Evolutionary conservation across 2,329 filamentous ascomycete genomes (phyloP).

Genomic region (Camillea tinctor): DNA sequence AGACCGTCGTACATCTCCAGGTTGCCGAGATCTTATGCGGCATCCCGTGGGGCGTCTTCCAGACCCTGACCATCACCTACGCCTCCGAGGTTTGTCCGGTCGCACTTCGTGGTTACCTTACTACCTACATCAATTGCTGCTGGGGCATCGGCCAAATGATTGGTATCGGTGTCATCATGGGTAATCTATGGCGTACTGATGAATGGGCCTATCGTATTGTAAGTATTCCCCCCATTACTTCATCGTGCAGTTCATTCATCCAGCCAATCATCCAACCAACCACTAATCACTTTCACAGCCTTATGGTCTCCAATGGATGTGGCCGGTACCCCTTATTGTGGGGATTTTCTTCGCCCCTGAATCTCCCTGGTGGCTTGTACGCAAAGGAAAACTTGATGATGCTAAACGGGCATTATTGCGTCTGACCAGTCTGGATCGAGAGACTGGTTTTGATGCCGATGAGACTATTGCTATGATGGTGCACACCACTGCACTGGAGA

Average conservation of each 20-base stretch:
- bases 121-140: slow-evolving; percentile 75
- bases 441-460: slow-evolving; percentile 74
- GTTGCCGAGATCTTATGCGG: slow-evolving; percentile 63
- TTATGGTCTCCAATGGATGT: slow-evolving; percentile 76
- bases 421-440: slow-evolving; percentile 60
- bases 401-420: slow-evolving; percentile 66
- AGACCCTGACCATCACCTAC: slow-evolving; percentile 61
- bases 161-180: slow-evolving; percentile 70
- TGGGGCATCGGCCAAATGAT: slow-evolving; percentile 76
- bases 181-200: slow-evolving; percentile 63
- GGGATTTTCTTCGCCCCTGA: slow-evolving; percentile 69
- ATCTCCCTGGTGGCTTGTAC: slow-evolving; percentile 75
- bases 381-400: slow-evolving; percentile 61
- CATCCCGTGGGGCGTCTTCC: slow-evolving; percentile 61
- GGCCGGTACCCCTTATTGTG: slow-evolving; percentile 65
- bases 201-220: slow-evolving; percentile 63
- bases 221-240: slow-evolving; percentile 5
- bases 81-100: slow-evolving; percentile 73
- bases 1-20: slow-evolving; percentile 57
- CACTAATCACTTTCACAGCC: slow-evolving; percentile 38
- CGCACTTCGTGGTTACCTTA: slow-evolving; percentile 64
- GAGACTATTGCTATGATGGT: slow-evolving; percentile 92
- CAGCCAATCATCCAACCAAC: too few relatives aligned
- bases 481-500: slow-evolving; percentile 79
- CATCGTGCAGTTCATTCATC: too few relatives aligned